These are phyloP conservation scores for Metarhizium album DNA, from an alignment of 2,329 filamentous ascomycete genomes.

Conservation along the genomic window DNA sequence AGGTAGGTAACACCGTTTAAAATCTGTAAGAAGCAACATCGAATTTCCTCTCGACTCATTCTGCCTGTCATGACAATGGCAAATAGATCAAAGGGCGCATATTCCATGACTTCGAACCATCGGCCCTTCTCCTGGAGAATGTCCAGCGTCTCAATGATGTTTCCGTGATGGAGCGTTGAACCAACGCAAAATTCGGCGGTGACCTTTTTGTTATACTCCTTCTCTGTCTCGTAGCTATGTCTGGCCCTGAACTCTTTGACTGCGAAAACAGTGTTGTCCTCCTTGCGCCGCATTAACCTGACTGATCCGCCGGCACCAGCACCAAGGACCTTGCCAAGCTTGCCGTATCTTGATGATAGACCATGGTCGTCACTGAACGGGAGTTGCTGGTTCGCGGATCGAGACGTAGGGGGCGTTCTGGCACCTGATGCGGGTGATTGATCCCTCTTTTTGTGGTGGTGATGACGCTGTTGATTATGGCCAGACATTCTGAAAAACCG, in stretches of 20 bases:
- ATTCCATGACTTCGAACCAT: slow-evolving; percentile 99
- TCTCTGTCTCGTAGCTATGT: slow-evolving; percentile 86
- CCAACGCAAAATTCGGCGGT: slow-evolving; percentile 98
- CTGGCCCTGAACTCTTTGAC: slow-evolving; percentile 93
- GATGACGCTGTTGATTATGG: slow-evolving; percentile 57
- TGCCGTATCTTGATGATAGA: slow-evolving; percentile 83
- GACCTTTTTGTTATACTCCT: slow-evolving; percentile 95
- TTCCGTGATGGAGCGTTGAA: slow-evolving; percentile 91
- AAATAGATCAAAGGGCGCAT: slow-evolving; percentile 90
- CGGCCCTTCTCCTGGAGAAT: slow-evolving; percentile 88
- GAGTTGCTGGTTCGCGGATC: slow-evolving; percentile 46
- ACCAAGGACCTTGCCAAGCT: slow-evolving; percentile 86
- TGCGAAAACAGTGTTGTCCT: slow-evolving; percentile 87
- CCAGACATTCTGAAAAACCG: slow-evolving; percentile 85
- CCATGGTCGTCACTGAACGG: slow-evolving; percentile 94
- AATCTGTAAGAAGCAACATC: slow-evolving; percentile 88
- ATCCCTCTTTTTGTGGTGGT: slow-evolving; percentile 60
- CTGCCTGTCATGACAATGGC: slow-evolving; percentile 98
- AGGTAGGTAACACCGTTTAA: slow-evolving; percentile 89
- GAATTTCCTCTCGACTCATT: slow-evolving; percentile 85
- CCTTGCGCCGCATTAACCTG: slow-evolving; percentile 83
- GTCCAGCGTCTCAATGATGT: slow-evolving; percentile 96
- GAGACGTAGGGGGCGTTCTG: slow-evolving; percentile 36
- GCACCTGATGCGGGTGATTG: slow-evolving; percentile 47
- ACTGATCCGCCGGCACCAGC: slow-evolving; percentile 93